A percentile compares a stretch with the other conserved stretches of the same genome.
phyloP scores from a whole-genome alignment of 495 filamentous ascomycete genomes.

The Amphirosellinia nigrospora region DNA sequence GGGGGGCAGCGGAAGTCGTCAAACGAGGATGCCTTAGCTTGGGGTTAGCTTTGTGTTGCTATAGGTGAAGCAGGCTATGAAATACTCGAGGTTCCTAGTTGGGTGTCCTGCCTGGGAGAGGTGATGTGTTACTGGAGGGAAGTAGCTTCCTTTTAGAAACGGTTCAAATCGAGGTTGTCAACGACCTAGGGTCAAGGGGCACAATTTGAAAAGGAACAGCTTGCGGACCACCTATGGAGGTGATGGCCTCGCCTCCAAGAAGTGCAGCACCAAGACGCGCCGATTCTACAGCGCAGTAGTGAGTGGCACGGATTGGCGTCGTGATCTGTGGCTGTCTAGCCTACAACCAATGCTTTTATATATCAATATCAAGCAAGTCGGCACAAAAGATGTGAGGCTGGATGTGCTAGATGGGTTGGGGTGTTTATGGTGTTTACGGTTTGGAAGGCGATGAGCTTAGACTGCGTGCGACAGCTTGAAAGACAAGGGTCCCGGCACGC shows the following conservation, averaged over 20 bases:
- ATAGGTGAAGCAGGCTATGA: too few relatives aligned
- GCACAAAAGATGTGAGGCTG: conserved; percentile 5
- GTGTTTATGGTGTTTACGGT: too few relatives aligned
- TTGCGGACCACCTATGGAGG: background rate
- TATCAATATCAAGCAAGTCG: background rate
- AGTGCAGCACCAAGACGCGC: conserved; percentile 2
- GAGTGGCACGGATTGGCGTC: background rate
- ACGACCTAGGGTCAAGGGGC: background rate
- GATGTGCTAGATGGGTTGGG: background rate
- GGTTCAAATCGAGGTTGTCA: background rate
- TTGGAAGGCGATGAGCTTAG: background rate
- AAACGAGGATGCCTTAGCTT: background rate
- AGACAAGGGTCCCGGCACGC: background rate
- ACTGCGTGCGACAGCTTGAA: background rate
- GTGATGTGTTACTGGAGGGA: background rate
- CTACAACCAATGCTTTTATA: background rate
- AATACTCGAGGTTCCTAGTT: background rate
- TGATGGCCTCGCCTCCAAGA: background rate
- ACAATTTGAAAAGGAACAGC: background rate
- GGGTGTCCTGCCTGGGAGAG: background rate
- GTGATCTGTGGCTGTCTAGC: background rate
- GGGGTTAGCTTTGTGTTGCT: background rate
- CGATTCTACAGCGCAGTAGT: background rate
- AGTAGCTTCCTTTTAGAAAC: background rate
- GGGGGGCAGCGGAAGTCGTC: background rate